phyloP scores from a whole-genome alignment of 306 rosid species.

The Cicer chorassanicum region DNA sequence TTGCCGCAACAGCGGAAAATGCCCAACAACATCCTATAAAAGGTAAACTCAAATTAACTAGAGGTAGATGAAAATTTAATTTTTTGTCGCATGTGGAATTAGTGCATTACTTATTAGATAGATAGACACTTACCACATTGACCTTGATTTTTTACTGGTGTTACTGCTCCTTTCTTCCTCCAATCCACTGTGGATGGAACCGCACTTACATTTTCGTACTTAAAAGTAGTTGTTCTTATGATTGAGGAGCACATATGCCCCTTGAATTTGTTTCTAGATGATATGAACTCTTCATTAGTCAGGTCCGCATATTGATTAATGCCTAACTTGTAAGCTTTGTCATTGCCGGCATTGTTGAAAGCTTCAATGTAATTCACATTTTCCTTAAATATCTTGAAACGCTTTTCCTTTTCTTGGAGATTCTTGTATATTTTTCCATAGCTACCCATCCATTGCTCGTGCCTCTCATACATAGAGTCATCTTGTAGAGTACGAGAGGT shows the following conservation, averaged over 20 bases:
- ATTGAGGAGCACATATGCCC: slow-evolving; percentile 45
- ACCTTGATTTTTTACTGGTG: slow-evolving; percentile 58
- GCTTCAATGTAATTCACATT: slow-evolving; percentile 48
- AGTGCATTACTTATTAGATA: neutral
- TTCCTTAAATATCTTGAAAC: slow-evolving; percentile 40
- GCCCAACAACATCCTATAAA: slow-evolving; percentile 60
- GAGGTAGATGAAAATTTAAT: neutral
- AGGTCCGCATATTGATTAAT: slow-evolving; percentile 52
- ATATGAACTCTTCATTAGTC: slow-evolving; percentile 54
- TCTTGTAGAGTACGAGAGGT: slow-evolving; percentile 49
- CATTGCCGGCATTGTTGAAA: slow-evolving; percentile 40
- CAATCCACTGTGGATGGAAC: slow-evolving; percentile 47
- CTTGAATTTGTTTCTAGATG: slow-evolving; percentile 56
- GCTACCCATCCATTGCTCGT: slow-evolving; percentile 47
- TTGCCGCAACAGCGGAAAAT: slow-evolving; percentile 57
- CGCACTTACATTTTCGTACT: slow-evolving; percentile 40
- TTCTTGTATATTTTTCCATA: slow-evolving; percentile 41
- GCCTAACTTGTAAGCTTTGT: slow-evolving; percentile 48
- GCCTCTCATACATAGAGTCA: slow-evolving; percentile 42
- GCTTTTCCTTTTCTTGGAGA: slow-evolving; percentile 30
- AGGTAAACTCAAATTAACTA: neutral
- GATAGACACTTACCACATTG: slow-evolving; percentile 45
- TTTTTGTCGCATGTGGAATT: neutral
- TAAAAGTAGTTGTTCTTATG: slow-evolving; percentile 42
- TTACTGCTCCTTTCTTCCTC: slow-evolving; percentile 54